Percentiles rank a stretch among this genome's conserved stretches.
Evolutionary conservation across 768 basidiomycete species (phyloP).

Genomic region (Mycena rosella): DNA sequence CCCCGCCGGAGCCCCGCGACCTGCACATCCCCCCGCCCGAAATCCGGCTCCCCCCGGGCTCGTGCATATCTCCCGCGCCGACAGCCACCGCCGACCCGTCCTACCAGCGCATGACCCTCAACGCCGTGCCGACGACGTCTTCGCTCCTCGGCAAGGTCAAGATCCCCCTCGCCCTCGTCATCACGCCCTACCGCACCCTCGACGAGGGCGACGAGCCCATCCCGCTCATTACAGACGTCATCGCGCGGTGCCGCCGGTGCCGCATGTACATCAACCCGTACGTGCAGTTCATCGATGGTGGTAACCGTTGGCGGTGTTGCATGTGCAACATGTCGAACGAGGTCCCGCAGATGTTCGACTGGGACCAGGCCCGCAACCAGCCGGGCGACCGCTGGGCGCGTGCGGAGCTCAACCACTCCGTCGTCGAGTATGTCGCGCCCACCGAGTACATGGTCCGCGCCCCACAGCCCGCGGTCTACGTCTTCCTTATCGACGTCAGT

Average conservation of each 20-base stretch:
- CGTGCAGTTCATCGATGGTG: constrained; percentile 97
- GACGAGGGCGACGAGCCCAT: constrained; percentile 88
- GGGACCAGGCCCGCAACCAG: constrained; percentile 94
- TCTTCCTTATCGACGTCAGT: constrained; percentile 97
- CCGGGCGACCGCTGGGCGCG: constrained; percentile 96
- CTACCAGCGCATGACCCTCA: constrained; percentile 92
- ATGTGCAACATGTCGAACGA: constrained; percentile 99
- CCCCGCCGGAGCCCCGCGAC: constrained; percentile 92
- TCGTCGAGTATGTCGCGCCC: constrained; percentile 97
- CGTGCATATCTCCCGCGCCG: constrained; percentile 82
- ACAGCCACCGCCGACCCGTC: constrained; percentile 89
- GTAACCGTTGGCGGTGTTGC: constrained; percentile 98
- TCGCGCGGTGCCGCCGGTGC: constrained; percentile 95
- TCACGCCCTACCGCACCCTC: constrained; percentile 91
- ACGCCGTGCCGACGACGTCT: constrained; percentile 92
- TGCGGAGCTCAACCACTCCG: constrained; percentile 91
- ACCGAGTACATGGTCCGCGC: constrained; percentile 99
- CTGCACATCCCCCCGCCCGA: constrained; percentile 87
- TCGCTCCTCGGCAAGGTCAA: constrained; percentile 91
- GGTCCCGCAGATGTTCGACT: constrained; percentile 98
- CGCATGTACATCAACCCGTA: constrained; percentile 98
- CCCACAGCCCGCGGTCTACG: constrained; percentile 96
- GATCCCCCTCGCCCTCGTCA: constrained; percentile 88
- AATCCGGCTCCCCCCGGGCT: constrained; percentile 88
- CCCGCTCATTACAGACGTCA: constrained; percentile 93